Base-by-base conservation (phyloP, 2,329 filamentous ascomycete genomes). In the Penicillium sp. region DNA sequence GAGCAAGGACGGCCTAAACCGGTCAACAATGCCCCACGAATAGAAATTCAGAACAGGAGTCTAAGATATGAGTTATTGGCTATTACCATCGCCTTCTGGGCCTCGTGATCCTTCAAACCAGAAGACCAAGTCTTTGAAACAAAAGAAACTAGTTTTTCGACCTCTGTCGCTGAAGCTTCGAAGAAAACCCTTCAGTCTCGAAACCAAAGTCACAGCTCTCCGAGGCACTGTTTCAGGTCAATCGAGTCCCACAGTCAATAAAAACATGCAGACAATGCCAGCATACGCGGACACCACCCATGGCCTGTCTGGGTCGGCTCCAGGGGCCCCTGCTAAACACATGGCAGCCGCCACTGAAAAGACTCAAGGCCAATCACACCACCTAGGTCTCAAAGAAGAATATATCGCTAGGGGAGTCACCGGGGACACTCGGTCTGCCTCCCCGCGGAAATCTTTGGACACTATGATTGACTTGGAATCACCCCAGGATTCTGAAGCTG, bases 391-490 rank as follows among this genome's bases (percentile, higher is more conserved):
- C 42, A 49, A 59, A 60, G 59, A 52, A 41, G 41, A 52, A 17
- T 23, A 35, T 3, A 9, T 29, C 13, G 15, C 23, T 43, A 19
- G 17, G 54, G 46, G 41, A 29, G 49, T 56, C 17, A 1, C 17
- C 38, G 55, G 42, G 40, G 57, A 58, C 15, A 37, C n/a, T 50
- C 43, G 49, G 23, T 31, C 49, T 10, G 40, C 52, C 29, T 67
- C 64, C 43, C 52, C 60, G 31, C 58, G 56, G 25, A 54, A 35
- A 12, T 54, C 57, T 4, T 33, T 58, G 9, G 56, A 52, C 15
- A 63, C 57, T 8, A 62, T 62, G 25, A 58, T 60, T 40, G 35
- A 62, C 46, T 40, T 67, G 37, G 60, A 62, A 43, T 55, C 54
- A 15, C 50, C 46, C 43, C 25, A 38, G 9, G 59, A 58, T 27